Base-by-base conservation (phyloP, 2,329 filamentous ascomycete genomes). In the Talaromyces atroroseus region DNA sequence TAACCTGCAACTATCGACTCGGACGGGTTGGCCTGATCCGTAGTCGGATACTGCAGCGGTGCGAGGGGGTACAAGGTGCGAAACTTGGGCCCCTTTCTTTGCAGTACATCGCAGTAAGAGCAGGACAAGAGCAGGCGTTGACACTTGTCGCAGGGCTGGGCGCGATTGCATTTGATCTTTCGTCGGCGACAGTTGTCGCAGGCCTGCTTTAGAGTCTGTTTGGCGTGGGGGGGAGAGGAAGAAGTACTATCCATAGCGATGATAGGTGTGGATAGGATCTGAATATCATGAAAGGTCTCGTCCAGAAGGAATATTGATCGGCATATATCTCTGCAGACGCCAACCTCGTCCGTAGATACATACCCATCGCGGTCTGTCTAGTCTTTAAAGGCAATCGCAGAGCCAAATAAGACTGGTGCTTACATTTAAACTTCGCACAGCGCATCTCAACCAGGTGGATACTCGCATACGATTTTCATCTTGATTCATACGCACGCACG, bases 111-210 rank as follows among this genome's bases (percentile, higher is more conserved):
- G 54, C 67, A 71, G 56, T 74, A 74, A n/a, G 71, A 71, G 52
- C 71, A 74, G 8, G 67, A 70, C 18, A 74, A 62, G 18, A 74
- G 63, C 21, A 73, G 61, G 2, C 67, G 65, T 40, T 68, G 64
- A 46, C 71, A 74, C 59, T 72, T 75, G 50, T 76, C 71, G 61
- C 74, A 76, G 2, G 73, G 74, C 50, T 64, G 14, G 63, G 64
- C 61, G 66, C 71, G 63, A 67, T 69, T 47, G 56, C 74, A 76
- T 65, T 73, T 76, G 55, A 76, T 72, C 57, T 76, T 76, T 48
- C 73, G 70, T 16, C 68, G 65, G 29, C 73, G 68, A 63, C 74
- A 76, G 54, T 73, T 73, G 54, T 74, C 71, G 57, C 71, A 74
- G 47, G 71, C 70, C 60, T 74, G 71, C 57, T 72, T 73, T 23